Evolutionary conservation across 1,284 basidiomycete genomes (phyloP).

Genomic region (Peniophora sp.): DNA sequence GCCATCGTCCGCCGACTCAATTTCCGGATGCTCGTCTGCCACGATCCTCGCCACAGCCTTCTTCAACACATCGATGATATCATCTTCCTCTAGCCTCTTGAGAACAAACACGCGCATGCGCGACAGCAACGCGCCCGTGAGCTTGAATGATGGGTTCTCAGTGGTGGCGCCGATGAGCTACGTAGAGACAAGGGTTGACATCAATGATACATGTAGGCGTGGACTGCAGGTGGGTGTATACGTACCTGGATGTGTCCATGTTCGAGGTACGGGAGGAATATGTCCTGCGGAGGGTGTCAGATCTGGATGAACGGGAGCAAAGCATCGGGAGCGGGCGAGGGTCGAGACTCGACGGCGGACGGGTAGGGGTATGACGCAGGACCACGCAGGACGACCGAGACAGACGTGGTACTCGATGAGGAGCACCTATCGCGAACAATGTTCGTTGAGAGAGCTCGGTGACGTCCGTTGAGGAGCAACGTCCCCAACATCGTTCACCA

Average conservation of each 20-base stretch:
- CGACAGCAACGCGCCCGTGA: slow-evolving; percentile 71
- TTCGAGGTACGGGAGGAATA: slow-evolving; percentile 78
- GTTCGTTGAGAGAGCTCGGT: neutral
- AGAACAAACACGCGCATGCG: slow-evolving; percentile 69
- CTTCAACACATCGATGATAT: slow-evolving; percentile 44
- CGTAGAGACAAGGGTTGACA: slow-evolving; percentile 10
- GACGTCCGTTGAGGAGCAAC: neutral
- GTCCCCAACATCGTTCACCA: too few species aligned
- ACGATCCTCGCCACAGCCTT: slow-evolving; percentile 38
- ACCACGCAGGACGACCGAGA: too few species aligned
- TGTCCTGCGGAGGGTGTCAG: slow-evolving; percentile 38
- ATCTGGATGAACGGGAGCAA: too few species aligned
- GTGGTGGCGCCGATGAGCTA: slow-evolving; percentile 84
- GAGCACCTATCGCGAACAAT: neutral
- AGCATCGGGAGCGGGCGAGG: too few species aligned
- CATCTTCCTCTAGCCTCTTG: slow-evolving; percentile 51
- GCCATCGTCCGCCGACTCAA: neutral
- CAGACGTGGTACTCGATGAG: neutral
- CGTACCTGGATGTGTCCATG: slow-evolving; percentile 66
- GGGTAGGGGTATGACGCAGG: too few species aligned
- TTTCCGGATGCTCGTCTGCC: slow-evolving; percentile 7
- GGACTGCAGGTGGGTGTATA: neutral
- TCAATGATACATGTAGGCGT: slow-evolving; percentile 1
- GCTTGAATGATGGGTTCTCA: slow-evolving; percentile 87
- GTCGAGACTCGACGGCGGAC: too few species aligned